A percentile compares a stretch with the other conserved stretches of the same genome.
Conservation (phyloP, 441 rosid species). For the Erodium moschatum region DNA sequence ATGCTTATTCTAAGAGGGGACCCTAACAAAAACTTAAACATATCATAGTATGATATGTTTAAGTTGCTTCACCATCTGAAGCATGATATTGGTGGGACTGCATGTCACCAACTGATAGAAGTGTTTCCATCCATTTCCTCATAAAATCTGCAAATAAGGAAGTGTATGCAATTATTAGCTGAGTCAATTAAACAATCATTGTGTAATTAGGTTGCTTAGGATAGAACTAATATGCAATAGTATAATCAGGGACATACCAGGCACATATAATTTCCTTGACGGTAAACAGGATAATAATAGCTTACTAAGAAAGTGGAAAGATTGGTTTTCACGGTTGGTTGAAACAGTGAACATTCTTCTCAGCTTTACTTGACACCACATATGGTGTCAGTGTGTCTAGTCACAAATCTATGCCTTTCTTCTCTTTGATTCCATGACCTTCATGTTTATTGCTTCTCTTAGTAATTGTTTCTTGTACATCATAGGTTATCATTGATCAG, state of each 20-base stretch:
- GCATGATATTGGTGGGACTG: neutral
- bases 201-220: neutral
- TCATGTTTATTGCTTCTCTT: neutral
- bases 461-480: slow-evolving; percentile 17
- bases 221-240: neutral
- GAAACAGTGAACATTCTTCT: neutral
- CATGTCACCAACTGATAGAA: neutral
- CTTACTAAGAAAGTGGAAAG: neutral
- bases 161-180: neutral
- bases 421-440: neutral
- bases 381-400: neutral
- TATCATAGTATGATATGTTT: neutral
- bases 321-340: neutral
- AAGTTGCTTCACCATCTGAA: neutral
- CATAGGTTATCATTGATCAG: slow-evolving; percentile 54
- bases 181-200: neutral
- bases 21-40: neutral
- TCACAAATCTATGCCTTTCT: neutral
- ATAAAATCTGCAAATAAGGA: neutral
- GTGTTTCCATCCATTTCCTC: neutral
- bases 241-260: neutral
- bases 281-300: neutral
- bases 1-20: neutral
- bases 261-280: neutral
- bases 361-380: neutral